These are phyloP conservation scores for Rhizophlyctis rosea DNA, from an alignment of 192 early-diverging fungal species.

Conservation along the genomic window DNA sequence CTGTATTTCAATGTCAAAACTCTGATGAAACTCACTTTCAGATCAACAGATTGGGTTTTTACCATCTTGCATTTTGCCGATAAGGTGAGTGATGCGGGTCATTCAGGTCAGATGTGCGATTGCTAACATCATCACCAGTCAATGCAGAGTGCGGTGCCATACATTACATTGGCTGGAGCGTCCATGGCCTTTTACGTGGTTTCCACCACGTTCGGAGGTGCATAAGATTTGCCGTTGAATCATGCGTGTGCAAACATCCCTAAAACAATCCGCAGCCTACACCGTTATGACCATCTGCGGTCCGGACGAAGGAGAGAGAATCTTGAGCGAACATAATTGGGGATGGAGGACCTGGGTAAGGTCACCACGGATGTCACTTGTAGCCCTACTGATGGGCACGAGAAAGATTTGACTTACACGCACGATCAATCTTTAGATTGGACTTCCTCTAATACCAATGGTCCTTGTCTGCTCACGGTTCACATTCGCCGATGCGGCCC, in stretches of 20 bases:
- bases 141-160: slow-evolving; percentile 11
- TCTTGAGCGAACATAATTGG: slow-evolving; percentile 26
- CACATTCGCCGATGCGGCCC: slow-evolving; percentile 25
- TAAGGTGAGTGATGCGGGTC: neutral
- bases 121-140: slow-evolving; percentile 3
- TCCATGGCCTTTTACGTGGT: slow-evolving; percentile 29
- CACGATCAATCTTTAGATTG: slow-evolving; percentile 16
- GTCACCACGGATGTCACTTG: neutral
- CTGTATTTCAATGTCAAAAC: no score
- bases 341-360: slow-evolving; percentile 29
- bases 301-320: slow-evolving; percentile 20
- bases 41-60: neutral
- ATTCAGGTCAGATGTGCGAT: neutral
- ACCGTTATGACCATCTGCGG: slow-evolving; percentile 36
- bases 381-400: neutral
- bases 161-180: slow-evolving; percentile 14
- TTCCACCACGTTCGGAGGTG: slow-evolving; percentile 34
- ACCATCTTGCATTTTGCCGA: slow-evolving; percentile 1
- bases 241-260: neutral
- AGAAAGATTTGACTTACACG: no score
- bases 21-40: neutral
- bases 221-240: neutral
- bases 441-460: slow-evolving; percentile 37
- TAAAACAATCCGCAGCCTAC: slow-evolving; percentile 19
- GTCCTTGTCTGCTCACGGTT: slow-evolving; percentile 31